Conservation (phyloP, 352 stramenopile species). For the Globisporangium orthogonon region DNA sequence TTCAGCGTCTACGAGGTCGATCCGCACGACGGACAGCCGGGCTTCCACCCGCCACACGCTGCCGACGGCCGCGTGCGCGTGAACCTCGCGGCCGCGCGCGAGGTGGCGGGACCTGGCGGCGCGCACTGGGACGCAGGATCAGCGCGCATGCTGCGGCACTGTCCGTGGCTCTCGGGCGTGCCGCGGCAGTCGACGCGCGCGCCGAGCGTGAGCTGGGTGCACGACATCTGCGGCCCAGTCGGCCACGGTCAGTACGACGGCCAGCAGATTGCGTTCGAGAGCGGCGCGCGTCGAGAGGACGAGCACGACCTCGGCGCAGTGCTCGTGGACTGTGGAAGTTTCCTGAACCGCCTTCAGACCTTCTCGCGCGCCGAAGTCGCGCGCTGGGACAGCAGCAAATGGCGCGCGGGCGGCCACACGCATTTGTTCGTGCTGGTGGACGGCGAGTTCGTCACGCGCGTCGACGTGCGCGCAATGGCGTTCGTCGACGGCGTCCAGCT, state of each 20-base stretch:
- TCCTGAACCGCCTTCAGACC: conserved; percentile 35
- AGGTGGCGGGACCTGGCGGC: conserved; percentile 24
- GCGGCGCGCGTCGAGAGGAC: not conserved
- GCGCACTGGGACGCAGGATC: conserved; percentile 57
- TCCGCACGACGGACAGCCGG: conserved; percentile 20
- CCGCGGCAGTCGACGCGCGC: conserved; percentile 23
- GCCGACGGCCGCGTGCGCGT: conserved; percentile 20
- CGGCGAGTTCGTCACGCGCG: conserved; percentile 39
- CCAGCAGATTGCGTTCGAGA: conserved; percentile 27
- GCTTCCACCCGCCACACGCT: conserved; percentile 14
- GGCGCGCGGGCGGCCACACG: conserved; percentile 17
- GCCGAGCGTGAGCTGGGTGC: conserved; percentile 34
- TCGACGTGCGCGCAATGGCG: conserved; percentile 47
- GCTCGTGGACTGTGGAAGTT: conserved; percentile 27
- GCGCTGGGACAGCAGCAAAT: conserved; percentile 9
- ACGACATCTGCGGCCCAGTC: conserved; percentile 38
- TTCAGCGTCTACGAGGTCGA: conserved; percentile 38
- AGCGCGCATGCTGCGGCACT: conserved; percentile 40
- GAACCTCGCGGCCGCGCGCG: conserved; percentile 26
- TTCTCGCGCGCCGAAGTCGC: conserved; percentile 27
- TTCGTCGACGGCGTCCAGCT: conserved; percentile 67
- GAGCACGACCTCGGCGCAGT: conserved; percentile 34
- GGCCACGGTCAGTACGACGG: conserved; percentile 36
- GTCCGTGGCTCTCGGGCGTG: conserved; percentile 43
- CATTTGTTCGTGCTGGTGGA: conserved; percentile 39